These are phyloP conservation scores for Schizochytrium sp. DNA, from an alignment of 108 stramenopile genomes.

Conservation along the genomic window DNA sequence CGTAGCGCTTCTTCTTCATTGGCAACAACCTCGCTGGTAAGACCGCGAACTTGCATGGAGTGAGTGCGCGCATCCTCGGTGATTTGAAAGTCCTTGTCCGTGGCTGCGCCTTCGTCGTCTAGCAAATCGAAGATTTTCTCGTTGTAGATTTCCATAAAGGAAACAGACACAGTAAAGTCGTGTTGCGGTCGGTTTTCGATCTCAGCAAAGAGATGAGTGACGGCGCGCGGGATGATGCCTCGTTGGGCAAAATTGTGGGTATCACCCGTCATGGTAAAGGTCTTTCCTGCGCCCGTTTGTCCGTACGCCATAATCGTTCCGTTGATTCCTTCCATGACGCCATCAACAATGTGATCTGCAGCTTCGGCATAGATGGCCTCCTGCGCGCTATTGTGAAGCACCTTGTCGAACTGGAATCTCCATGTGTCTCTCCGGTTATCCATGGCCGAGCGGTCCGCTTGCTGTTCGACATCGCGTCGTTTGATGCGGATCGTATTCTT, in stretches of 20 bases:
- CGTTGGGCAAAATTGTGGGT: conserved; percentile 37
- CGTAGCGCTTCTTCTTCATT: conserved; percentile 35
- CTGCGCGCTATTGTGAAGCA: conserved; percentile 58
- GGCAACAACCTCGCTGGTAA: conserved; percentile 35
- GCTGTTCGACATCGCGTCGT: not conserved
- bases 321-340: conserved; percentile 35
- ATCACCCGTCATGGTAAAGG: conserved; percentile 46
- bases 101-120: not conserved
- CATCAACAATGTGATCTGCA: conserved; percentile 40
- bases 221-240: conserved; percentile 38
- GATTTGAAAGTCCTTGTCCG: conserved; percentile 13
- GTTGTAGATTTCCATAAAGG: conserved; percentile 47
- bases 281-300: conserved; percentile 45
- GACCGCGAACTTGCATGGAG: conserved; percentile 43
- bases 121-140: conserved; percentile 41
- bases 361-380: conserved; percentile 33
- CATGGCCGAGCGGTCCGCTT: not conserved
- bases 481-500: not conserved
- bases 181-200: conserved; percentile 25
- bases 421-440: conserved; percentile 39
- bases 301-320: conserved; percentile 45
- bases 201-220: conserved; percentile 36
- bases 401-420: conserved; percentile 50
- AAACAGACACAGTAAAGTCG: conserved; percentile 22
- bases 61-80: conserved; percentile 32